Evolutionary conservation across 176 grass and related monocot genomes (phyloP).

Genomic region (Cocos nucifera): DNA sequence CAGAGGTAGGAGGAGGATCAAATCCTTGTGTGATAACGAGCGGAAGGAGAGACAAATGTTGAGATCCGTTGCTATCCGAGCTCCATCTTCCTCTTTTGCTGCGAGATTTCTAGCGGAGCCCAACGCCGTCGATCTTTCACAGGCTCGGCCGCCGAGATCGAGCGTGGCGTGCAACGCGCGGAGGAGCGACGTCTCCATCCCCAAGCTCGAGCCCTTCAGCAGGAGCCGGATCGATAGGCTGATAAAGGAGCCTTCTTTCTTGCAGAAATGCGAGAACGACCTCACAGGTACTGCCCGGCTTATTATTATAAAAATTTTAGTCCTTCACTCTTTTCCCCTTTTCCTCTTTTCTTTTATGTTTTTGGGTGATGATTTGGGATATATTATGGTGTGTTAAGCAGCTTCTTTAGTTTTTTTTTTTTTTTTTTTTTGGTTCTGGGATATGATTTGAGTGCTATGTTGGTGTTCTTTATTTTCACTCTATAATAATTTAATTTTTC

Average conservation of each 20-base stretch:
- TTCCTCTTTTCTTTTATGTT: not conserved
- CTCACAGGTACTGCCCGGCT: constrained; percentile 36
- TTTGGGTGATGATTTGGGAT: no score
- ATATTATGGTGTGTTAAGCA: no score
- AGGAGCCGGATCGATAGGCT: constrained; percentile 54
- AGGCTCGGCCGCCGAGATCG: constrained; percentile 9
- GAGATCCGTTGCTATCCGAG: constrained; percentile 34
- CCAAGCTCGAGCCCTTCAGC: constrained; percentile 66
- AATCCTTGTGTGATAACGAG: not conserved
- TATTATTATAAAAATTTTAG: no score
- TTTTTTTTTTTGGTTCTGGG: no score
- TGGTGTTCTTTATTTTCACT: no score
- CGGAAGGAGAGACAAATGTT: constrained; percentile 27
- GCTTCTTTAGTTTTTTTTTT: no score
- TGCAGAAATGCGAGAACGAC: constrained; percentile 57
- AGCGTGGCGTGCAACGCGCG: constrained; percentile 24
- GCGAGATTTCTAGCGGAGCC: not conserved
- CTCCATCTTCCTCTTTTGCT: not conserved
- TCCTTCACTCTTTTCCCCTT: not conserved
- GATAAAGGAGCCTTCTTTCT: constrained; percentile 47
- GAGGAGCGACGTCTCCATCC: constrained; percentile 59
- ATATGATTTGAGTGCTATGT: no score
- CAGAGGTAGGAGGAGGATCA: no score
- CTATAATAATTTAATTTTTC: no score
- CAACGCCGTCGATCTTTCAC: not conserved